Conservation (phyloP, 371 early-diverging fungal genomes). For the Zychaea mexicana region DNA sequence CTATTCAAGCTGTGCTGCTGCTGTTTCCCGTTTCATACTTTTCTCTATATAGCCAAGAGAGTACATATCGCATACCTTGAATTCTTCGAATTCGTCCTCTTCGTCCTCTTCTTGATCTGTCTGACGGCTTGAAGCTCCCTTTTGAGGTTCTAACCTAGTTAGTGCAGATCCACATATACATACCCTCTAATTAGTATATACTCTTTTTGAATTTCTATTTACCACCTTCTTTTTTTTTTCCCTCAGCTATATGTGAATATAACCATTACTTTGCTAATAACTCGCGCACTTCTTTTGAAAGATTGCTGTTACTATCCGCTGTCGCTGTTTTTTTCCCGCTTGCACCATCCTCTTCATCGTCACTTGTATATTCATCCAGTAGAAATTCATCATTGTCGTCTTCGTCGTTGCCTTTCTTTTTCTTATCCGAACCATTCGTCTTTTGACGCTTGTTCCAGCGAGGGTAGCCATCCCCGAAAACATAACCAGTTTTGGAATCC, state of each 20-base stretch:
- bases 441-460: not conserved
- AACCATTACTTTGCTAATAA: conserved; percentile 52
- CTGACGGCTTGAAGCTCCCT: not conserved
- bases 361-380: conserved; percentile 70
- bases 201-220: not conserved
- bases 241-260: conserved; percentile 11
- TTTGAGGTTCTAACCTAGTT: not conserved
- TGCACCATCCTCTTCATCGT: conserved; percentile 50
- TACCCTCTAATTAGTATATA: too few species aligned
- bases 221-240: conserved; percentile 9
- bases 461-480: not conserved
- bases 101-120: conserved; percentile 25
- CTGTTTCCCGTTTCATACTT: too few species aligned
- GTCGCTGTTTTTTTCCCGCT: not conserved
- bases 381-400: conserved; percentile 57
- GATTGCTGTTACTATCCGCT: conserved; percentile 19
- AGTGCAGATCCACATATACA: not conserved
- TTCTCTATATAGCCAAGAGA: too few species aligned
- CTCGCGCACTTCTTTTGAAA: conserved; percentile 59
- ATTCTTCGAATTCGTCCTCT: conserved; percentile 48
- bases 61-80: conserved; percentile 59
- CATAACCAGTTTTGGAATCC: not conserved
- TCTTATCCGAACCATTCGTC: not conserved
- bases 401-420: not conserved
- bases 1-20: too few species aligned